These are phyloP conservation scores for Pseudocohnilembus persalinus DNA, from an alignment of 169 alveolate species.

Conservation along the genomic window DNA sequence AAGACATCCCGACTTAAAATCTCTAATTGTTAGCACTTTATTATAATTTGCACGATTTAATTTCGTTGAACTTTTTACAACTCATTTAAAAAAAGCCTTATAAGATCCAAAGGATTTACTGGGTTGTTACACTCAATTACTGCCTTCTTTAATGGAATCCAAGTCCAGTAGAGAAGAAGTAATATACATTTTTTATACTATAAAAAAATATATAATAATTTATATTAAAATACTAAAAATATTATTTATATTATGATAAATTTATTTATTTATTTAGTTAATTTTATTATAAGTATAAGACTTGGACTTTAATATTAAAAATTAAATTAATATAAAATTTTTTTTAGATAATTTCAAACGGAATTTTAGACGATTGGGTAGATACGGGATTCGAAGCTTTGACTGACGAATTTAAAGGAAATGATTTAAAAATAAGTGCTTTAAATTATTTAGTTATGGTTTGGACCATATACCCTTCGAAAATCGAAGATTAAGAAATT, in stretches of 20 bases:
- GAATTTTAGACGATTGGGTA: conserved; percentile 58
- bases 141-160: conserved; percentile 40
- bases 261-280: background rate
- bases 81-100: conserved; percentile 60
- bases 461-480: conserved; percentile 67
- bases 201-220: background rate
- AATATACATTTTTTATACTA: background rate
- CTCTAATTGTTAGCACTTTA: conserved; percentile 62
- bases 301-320: no score
- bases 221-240: background rate
- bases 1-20: conserved; percentile 70
- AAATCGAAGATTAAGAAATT: conserved; percentile 60
- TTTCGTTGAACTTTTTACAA: conserved; percentile 76
- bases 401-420: conserved; percentile 43
- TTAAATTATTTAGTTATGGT: conserved; percentile 76
- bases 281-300: background rate
- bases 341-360: conserved; percentile 38
- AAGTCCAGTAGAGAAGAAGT: conserved; percentile 34
- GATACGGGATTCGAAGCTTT: conserved; percentile 41
- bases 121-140: conserved; percentile 48
- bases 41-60: conserved; percentile 74
- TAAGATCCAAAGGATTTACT: conserved; percentile 68
- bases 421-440: conserved; percentile 61
- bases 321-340: no score
- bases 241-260: conserved; percentile 3